Evolutionary conservation across 805 yeast species (phyloP), one percentile per base, ranked within the genome.

Genomic region (Starmerella roubikii): DNA sequence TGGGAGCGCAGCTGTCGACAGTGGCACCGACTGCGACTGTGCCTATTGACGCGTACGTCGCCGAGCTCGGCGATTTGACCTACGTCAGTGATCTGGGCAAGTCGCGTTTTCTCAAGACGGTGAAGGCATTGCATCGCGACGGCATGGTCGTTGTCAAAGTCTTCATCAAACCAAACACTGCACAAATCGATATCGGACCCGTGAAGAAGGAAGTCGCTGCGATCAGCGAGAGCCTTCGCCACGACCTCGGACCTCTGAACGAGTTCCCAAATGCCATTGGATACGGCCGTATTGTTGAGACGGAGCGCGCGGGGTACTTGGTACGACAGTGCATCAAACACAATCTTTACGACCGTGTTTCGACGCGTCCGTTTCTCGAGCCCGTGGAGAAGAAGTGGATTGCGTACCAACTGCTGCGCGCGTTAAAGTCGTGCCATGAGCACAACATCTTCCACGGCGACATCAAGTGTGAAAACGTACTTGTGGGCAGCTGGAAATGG

Each of bases 401-500:
- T 26, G 72, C 76, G 4, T 91, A 74, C 54, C 98, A 91, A 58
- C 57, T 88, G 40, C 55, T 91, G 22, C 64, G 67, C n/a, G 71
- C 78, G 0, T 50, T 86, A 25, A 62, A 67, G 1, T 69, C 71
- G 36, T 67, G 86, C 40, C 97, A 91, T 55, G 63, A 62, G 4
- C 53, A 62, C 15, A 68, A 64, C 9, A 66, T 85, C 3, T 70
- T 62, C 39, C 98, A 91, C 58, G 97, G 98, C 6, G 97, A 91
- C 62, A 68, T 91, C 45, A 86, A 91, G 60, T 66, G 88, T 0
- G 98, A 91, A 58, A 91, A 91, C 57, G 70, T 91, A 12, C 60
- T 91, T 38, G 76, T 85, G 4, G 79, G 93, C 1, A 72, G 88
- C 22, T 82, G 94, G 81, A 81, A 83, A 57, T 86, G 95, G 94